Evolutionary conservation across 768 basidiomycete genomes (phyloP), one percentile per base, ranked within the genome.

Genomic region (Rhizopogon vinicolor): DNA sequence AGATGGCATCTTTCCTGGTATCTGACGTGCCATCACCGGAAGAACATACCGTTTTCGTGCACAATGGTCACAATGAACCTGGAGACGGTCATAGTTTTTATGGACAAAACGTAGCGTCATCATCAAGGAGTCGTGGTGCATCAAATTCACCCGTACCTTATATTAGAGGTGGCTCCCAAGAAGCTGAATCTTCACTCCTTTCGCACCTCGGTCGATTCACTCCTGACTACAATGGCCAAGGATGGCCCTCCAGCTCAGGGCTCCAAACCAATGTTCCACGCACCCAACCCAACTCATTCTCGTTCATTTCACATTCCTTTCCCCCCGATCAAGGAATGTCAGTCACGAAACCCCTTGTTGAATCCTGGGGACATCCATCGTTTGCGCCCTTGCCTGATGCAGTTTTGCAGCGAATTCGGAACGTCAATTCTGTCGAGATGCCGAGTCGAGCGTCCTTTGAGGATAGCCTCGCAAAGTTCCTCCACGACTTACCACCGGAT

Each of bases 341-440:
- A 18, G 61, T 74, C 37, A 73, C 74, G 13, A 75, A 71, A 48
- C 68, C 77, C 18, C 72, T 70, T 48, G 65, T 84, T 52, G 79
- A 85, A 59, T 81, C 83, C 4, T 88, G 87, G 87, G 65, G 60
- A 46, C 78, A 85, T 59, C 75, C 78, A 3, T 68, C 76, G 9
- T 87, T 87, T 62, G 74, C 79, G 25, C 79, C 85, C 2, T 80
- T 89, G 49, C 86, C 86, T 3, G 74, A 80, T 46, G 65, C 70
- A 58, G 74, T 89, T 55, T 62, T 79, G 60, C 70, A 86, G 66
- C 68, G 80, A 61, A 76, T 94, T 62, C 69, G 67, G 46, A 73
- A 72, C 25, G 72, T 83, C 43, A 79, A 78, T 61, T 74, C 78
- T 19, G 73, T 76, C 41, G 84, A 86, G 61, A 82, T 87, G 78